phyloP scores from a whole-genome alignment of 2,329 filamentous ascomycete genomes.

The Zasmidium angulare region DNA sequence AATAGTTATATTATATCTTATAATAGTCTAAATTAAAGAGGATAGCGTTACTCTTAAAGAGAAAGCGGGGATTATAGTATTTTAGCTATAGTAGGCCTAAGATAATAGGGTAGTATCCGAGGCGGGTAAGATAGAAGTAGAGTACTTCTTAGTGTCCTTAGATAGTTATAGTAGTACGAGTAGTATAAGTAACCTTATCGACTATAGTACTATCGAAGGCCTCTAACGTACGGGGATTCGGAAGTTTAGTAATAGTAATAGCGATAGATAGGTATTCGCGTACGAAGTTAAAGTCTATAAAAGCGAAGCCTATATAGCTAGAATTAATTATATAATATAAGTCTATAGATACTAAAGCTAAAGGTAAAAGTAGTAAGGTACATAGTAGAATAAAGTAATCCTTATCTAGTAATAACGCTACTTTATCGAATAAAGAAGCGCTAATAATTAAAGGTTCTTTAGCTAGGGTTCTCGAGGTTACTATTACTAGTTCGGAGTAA shows the following conservation, averaged over 20 bases:
- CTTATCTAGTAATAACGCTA: too few species aligned
- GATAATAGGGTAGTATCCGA: background rate
- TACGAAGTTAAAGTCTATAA: background rate
- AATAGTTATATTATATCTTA: background rate
- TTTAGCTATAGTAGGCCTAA: background rate
- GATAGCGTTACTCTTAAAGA: background rate
- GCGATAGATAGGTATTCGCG: background rate
- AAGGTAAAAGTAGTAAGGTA: background rate
- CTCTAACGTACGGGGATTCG: background rate
- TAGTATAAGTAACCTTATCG: background rate
- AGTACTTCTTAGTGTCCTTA: background rate
- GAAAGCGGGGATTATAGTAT: background rate
- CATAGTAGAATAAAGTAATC: background rate
- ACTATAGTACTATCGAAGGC: background rate
- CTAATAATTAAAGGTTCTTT: background rate
- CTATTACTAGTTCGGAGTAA: background rate
- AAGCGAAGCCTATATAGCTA: background rate
- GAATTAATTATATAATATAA: background rate
- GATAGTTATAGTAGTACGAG: background rate
- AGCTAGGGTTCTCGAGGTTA: too few species aligned
- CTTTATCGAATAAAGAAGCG: background rate
- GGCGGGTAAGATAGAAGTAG: background rate
- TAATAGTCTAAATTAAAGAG: background rate
- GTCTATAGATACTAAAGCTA: background rate
- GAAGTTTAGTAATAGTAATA: background rate